Evolutionary conservation across 108 stramenopile species (phyloP).

Genomic region (Skeletonema marinoi): DNA sequence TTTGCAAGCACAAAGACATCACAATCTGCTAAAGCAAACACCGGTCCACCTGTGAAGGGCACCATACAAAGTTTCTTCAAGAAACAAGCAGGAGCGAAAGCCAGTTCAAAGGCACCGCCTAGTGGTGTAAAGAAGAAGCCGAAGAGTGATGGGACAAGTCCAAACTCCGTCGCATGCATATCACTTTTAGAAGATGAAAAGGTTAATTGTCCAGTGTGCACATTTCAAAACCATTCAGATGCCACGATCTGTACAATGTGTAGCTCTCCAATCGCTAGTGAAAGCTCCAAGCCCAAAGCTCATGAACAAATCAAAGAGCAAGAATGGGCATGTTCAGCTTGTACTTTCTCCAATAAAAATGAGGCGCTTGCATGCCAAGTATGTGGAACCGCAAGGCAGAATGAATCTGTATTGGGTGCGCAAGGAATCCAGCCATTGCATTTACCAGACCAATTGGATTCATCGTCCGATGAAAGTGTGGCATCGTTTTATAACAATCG

Average conservation of each 20-base stretch:
- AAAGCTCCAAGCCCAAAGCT: background rate
- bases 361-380: constrained; percentile 28
- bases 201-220: background rate
- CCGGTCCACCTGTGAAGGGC: constrained; percentile 27
- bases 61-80: constrained; percentile 51
- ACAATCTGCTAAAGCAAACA: background rate
- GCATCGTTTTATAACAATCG: background rate
- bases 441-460: background rate
- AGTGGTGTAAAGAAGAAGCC: background rate
- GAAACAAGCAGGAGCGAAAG: constrained; percentile 25
- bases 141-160: background rate
- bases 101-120: background rate
- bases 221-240: background rate
- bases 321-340: constrained; percentile 42
- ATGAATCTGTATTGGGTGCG: constrained; percentile 10
- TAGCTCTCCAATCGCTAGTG: background rate
- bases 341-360: constrained; percentile 39
- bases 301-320: background rate
- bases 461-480: background rate
- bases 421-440: background rate
- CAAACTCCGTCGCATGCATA: constrained; percentile 12
- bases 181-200: constrained; percentile 31
- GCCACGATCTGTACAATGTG: background rate
- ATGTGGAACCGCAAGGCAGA: constrained; percentile 10
- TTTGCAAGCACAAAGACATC: constrained; percentile 22